Evolutionary conservation across 2,329 filamentous ascomycete genomes (phyloP).

Genomic region (Ophiostoma fasciatum): DNA sequence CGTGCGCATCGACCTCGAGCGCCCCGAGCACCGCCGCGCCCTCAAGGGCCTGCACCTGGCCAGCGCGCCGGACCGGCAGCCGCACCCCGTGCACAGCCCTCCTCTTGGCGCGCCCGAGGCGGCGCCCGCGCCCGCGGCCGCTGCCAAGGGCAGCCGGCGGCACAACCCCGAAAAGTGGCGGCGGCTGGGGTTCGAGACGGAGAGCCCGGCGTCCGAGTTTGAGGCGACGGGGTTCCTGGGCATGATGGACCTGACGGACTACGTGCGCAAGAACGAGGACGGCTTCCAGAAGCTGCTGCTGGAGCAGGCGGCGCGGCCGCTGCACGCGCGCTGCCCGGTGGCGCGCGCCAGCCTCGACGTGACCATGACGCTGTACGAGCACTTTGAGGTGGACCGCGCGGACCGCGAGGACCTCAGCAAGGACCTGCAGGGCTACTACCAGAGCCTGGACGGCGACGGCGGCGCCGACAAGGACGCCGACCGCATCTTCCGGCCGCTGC

Average conservation of each 20-base stretch:
- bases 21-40: constrained; percentile 73
- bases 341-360: constrained; percentile 75
- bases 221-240: constrained; percentile 75
- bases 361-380: constrained; percentile 80
- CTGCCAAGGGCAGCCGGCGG: constrained; percentile 46
- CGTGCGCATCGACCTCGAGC: constrained; percentile 69
- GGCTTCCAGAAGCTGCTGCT: constrained; percentile 81
- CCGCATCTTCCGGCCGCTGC: constrained; percentile 68
- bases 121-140: constrained; percentile 17
- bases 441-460: constrained; percentile 45
- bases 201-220: constrained; percentile 78
- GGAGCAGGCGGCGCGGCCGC: constrained; percentile 66
- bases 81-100: constrained; percentile 17
- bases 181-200: constrained; percentile 77
- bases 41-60: constrained; percentile 76
- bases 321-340: constrained; percentile 67
- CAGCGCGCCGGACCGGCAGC: constrained; percentile 51
- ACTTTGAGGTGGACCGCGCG: constrained; percentile 82
- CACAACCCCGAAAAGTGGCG: constrained; percentile 90
- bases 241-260: constrained; percentile 96
- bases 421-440: constrained; percentile 44
- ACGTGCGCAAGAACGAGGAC: constrained; percentile 78
- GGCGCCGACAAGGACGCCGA: constrained; percentile 54
- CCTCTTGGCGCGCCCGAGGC: constrained; percentile 14
- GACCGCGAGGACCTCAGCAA: constrained; percentile 61